phyloP scores from a whole-genome alignment of 169 alveolate genomes.

The Theileria parva region DNA sequence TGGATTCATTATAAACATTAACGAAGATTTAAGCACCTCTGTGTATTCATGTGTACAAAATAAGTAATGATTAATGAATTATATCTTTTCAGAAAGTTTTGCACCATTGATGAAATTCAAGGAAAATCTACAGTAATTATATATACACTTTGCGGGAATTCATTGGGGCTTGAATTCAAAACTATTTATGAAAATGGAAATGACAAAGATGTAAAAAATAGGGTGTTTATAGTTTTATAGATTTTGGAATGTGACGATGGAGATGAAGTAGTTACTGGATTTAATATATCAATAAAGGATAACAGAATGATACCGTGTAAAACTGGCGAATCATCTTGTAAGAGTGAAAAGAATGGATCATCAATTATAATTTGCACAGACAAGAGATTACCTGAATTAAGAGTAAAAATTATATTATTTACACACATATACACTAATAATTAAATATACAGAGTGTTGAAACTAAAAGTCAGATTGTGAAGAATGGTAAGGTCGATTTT shows the following conservation, averaged over 20 bases:
- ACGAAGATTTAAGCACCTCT: conserved; percentile 13
- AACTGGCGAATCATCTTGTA: conserved; percentile 27
- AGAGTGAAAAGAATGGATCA: neutral
- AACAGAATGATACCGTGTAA: conserved; percentile 30
- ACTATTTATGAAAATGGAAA: neutral
- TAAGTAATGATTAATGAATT: conserved; percentile 6
- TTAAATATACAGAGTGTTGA: conserved; percentile 2
- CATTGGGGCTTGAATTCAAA: conserved; percentile 44
- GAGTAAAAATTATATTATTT: conserved; percentile 12
- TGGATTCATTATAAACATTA: conserved; percentile 48
- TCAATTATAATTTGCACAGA: conserved; percentile 42
- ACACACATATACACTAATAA: neutral
- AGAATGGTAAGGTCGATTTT: neutral
- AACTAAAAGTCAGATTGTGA: neutral
- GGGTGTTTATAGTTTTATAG: neutral
- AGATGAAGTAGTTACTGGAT: conserved; percentile 52
- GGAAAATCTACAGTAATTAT: neutral
- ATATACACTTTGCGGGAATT: conserved; percentile 56
- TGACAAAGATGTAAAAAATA: neutral
- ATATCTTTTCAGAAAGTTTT: conserved; percentile 14
- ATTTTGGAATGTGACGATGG: conserved; percentile 39
- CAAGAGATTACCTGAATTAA: conserved; percentile 54
- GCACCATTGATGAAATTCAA: conserved; percentile 7
- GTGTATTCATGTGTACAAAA: conserved; percentile 33
- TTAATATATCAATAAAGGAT: conserved; percentile 4